Conservation (phyloP, 2,329 filamentous ascomycete genomes). For the Lachnellula cervina region DNA sequence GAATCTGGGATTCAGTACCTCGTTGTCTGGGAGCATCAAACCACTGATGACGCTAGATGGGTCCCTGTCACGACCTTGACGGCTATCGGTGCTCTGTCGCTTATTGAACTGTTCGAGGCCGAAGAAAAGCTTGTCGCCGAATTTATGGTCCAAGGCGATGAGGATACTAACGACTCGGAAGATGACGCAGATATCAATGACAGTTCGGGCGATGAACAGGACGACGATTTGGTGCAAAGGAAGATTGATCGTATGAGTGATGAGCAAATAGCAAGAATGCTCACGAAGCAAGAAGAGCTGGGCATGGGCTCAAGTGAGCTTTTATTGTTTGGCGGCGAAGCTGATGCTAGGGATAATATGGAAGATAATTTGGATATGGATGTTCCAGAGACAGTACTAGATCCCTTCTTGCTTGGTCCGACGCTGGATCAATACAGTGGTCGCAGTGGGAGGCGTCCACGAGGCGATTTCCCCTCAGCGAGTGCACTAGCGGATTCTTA, state of each 20-base stretch:
- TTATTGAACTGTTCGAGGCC: slow-evolving; percentile 33
- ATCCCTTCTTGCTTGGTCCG: slow-evolving; percentile 1
- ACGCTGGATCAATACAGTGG: slow-evolving; percentile 15
- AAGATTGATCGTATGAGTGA: slow-evolving; percentile 49
- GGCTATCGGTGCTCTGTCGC: slow-evolving; percentile 25
- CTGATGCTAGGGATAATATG: slow-evolving; percentile 31
- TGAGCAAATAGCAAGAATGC: slow-evolving; percentile 55
- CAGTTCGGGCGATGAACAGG: slow-evolving; percentile 27
- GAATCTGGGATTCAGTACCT: slow-evolving; percentile 45
- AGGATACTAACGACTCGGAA: slow-evolving; percentile 21
- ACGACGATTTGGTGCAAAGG: slow-evolving; percentile 32
- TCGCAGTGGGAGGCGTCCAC: slow-evolving; percentile 23
- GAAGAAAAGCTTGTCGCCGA: slow-evolving; percentile 30
- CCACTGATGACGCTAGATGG: slow-evolving; percentile 46
- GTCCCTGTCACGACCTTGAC: slow-evolving; percentile 35
- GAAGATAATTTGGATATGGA: slow-evolving; percentile 29
- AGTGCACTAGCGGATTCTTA: slow-evolving; percentile 47
- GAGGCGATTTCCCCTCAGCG: slow-evolving; percentile 46
- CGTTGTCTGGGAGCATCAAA: slow-evolving; percentile 41
- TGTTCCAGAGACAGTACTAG: slow-evolving; percentile 1
- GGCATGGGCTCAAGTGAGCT: slow-evolving; percentile 57
- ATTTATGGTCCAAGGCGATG: slow-evolving; percentile 20
- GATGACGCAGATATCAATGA: slow-evolving; percentile 36
- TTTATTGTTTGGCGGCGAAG: slow-evolving; percentile 48
- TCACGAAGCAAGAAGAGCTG: slow-evolving; percentile 59